Evolutionary conservation across 768 basidiomycete species (phyloP).

Genomic region (Boletus coccyginus): DNA sequence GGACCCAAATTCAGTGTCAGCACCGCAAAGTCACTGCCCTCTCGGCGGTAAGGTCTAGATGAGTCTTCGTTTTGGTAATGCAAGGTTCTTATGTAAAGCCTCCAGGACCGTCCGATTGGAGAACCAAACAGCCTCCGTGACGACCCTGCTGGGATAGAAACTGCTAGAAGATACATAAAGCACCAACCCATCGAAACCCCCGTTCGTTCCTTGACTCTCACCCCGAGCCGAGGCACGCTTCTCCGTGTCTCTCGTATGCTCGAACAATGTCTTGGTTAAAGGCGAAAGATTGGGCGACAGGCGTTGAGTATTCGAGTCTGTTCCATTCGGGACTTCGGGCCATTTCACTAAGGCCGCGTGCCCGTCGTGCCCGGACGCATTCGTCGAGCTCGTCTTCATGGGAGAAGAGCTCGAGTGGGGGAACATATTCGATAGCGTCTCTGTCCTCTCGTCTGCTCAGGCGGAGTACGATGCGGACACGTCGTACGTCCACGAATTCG

Average conservation of each 20-base stretch:
- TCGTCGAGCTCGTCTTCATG: constrained; percentile 8
- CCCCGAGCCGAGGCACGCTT: not conserved
- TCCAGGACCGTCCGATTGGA: not conserved
- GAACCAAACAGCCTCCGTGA: not conserved
- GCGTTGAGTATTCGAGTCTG: constrained; percentile 33
- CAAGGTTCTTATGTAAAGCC: not conserved
- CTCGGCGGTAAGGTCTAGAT: not conserved
- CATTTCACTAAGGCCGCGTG: constrained; percentile 22
- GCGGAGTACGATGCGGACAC: constrained; percentile 1
- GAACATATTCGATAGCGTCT: not conserved
- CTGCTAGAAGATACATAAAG: constrained; percentile 27
- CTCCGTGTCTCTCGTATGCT: not conserved
- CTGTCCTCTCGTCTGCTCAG: constrained; percentile 10
- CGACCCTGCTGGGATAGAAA: constrained; percentile 19
- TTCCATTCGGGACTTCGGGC: constrained; percentile 36
- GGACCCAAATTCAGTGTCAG: not conserved
- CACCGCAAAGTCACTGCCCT: constrained; percentile 12
- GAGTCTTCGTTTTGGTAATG: constrained; percentile 13
- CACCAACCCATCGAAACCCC: not conserved
- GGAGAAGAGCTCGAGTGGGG: not conserved
- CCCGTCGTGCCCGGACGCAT: not conserved
- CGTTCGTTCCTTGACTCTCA: not conserved
- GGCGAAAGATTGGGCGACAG: constrained; percentile 28
- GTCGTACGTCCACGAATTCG: constrained; percentile 1
- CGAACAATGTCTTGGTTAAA: constrained; percentile 30